Conservation (phyloP, 371 early-diverging fungal genomes). For the Mortierella polycephala region DNA sequence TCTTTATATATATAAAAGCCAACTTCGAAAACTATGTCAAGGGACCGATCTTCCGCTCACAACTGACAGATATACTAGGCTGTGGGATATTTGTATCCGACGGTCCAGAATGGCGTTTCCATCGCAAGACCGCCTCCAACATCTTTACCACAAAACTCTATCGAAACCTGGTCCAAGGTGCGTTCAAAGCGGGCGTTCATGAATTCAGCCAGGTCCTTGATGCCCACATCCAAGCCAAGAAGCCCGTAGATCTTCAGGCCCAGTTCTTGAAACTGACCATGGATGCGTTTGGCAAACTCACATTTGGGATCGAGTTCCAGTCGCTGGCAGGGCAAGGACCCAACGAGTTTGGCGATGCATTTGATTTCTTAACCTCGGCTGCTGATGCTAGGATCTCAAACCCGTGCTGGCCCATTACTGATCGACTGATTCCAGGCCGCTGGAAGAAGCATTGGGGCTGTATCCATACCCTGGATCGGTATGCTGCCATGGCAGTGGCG, state of each 20-base stretch:
- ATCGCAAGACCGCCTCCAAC: conserved; percentile 73
- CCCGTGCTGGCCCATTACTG: conserved; percentile 42
- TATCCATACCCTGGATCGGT: conserved; percentile 58
- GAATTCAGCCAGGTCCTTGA: conserved; percentile 32
- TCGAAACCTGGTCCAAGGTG: conserved; percentile 59
- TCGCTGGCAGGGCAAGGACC: conserved; percentile 18
- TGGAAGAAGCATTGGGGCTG: conserved; percentile 2
- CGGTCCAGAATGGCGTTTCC: conserved; percentile 63
- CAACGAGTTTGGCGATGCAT: conserved; percentile 49
- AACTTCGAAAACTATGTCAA: conserved; percentile 62
- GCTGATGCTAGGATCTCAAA: conserved; percentile 28
- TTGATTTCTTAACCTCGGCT: conserved; percentile 36
- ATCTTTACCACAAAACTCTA: conserved; percentile 80
- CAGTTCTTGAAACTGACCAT: conserved; percentile 33
- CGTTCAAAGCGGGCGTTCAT: conserved; percentile 13
- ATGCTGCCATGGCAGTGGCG: conserved; percentile 58
- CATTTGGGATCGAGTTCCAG: conserved; percentile 41
- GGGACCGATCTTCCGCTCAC: conserved; percentile 55
- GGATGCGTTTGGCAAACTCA: conserved; percentile 46
- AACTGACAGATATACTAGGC: conserved; percentile 64
- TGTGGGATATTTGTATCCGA: conserved; percentile 77
- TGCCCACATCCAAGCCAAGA: neutral
- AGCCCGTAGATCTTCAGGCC: conserved; percentile 30
- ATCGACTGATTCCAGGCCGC: conserved; percentile 26
- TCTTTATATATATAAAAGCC: conserved; percentile 1